Evolutionary conservation across 2,329 filamentous ascomycete genomes (phyloP).

Genomic region (Lecanicillium sp.): DNA sequence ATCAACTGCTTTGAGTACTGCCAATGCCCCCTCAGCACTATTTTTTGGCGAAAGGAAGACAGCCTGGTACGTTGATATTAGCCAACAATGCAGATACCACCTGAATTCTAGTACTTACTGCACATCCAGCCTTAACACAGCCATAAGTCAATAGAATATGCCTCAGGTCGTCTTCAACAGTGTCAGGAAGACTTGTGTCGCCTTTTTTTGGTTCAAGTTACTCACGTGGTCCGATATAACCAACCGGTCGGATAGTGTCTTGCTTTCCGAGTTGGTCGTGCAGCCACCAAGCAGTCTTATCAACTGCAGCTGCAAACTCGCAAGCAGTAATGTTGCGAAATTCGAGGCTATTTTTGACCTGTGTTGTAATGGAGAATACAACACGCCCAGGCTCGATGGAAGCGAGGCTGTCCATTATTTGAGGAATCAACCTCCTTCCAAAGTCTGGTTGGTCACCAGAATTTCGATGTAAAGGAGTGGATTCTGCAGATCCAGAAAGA

Average conservation of each 20-base stretch:
- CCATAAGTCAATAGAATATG: slow-evolving; percentile 21
- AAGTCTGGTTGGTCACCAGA: not conserved
- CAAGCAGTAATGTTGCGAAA: slow-evolving; percentile 17
- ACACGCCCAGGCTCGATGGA: slow-evolving; percentile 15
- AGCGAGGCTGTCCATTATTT: slow-evolving; percentile 20
- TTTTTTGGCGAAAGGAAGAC: slow-evolving; percentile 26
- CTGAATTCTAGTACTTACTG: slow-evolving; percentile 15
- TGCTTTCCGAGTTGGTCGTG: slow-evolving; percentile 12
- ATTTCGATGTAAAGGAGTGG: no score
- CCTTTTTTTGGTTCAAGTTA: no score
- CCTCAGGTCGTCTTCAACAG: slow-evolving; percentile 19
- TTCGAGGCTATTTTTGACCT: slow-evolving; percentile 8
- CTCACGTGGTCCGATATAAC: slow-evolving; percentile 26
- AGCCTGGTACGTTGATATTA: slow-evolving; percentile 12
- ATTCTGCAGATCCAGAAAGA: no score
- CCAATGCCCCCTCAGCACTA: slow-evolving; percentile 21
- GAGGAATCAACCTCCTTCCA: slow-evolving; percentile 18
- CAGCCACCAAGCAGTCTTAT: slow-evolving; percentile 24
- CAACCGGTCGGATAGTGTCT: slow-evolving; percentile 14
- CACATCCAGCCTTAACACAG: slow-evolving; percentile 23
- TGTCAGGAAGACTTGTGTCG: no score
- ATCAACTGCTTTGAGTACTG: slow-evolving; percentile 21
- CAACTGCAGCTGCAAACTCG: slow-evolving; percentile 16
- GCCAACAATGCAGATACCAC: not conserved
- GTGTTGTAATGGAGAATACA: slow-evolving; percentile 16